These are phyloP conservation scores for Pinus albicaulis DNA, from an alignment of 75 land plant genomes.

Conservation along the genomic window DNA sequence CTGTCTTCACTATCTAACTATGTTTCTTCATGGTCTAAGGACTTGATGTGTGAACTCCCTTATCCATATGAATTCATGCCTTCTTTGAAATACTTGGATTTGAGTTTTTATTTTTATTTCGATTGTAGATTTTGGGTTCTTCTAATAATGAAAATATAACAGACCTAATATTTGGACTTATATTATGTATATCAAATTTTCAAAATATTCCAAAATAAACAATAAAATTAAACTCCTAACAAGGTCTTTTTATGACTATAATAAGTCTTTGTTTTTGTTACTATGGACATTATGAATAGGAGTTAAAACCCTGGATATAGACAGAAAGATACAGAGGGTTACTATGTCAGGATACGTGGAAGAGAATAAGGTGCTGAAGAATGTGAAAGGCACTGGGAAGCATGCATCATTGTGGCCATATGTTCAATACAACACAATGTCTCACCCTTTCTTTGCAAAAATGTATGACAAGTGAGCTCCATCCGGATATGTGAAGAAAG, in stretches of 20 bases:
- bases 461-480: slow-evolving; percentile 70
- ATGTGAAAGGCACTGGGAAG: slow-evolving; percentile 56
- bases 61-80: too few relatives aligned
- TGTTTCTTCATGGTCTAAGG: too few relatives aligned
- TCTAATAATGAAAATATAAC: too few relatives aligned
- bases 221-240: neutral
- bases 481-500: slow-evolving; percentile 53
- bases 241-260: neutral
- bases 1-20: too few relatives aligned
- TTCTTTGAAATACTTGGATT: too few relatives aligned
- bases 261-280: neutral
- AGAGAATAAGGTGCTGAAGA: slow-evolving; percentile 43
- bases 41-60: too few relatives aligned
- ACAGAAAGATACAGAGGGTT: slow-evolving; percentile 48
- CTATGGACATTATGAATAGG: slow-evolving; percentile 12
- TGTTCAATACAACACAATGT: slow-evolving; percentile 50
- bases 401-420: slow-evolving; percentile 67
- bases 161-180: too few relatives aligned
- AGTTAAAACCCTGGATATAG: slow-evolving; percentile 37
- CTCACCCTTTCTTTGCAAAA: slow-evolving; percentile 45
- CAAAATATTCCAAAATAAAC: too few relatives aligned
- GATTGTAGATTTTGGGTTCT: too few relatives aligned
- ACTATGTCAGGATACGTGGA: slow-evolving; percentile 68
- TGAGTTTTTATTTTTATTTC: too few relatives aligned
- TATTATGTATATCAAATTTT: neutral